Base-by-base conservation (phyloP, 129 eudicot genomes). In the Oenanthe sinensis region DNA sequence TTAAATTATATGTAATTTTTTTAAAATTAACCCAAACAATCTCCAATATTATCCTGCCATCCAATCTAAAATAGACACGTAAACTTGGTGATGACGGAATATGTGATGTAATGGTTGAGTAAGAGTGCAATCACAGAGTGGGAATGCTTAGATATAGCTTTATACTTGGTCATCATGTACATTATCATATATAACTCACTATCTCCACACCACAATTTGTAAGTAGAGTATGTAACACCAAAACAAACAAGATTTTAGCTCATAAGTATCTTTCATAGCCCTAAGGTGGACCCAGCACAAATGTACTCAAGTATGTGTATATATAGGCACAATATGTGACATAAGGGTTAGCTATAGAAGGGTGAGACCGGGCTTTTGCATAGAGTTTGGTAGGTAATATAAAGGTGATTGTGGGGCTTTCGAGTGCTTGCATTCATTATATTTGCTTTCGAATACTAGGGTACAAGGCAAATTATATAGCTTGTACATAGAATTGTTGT, bases 1-100 rank as follows among this genome's bases (percentile, higher is more conserved):
- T 33, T 33, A 33, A 33, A 33, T 33, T 33, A 33, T 33, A 33
- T 0, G 36, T 33, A 33, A 33, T 33, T 33, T 33, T 33, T 33
- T 33, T 33, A 33, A 33, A 33, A 1, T 33, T 33, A 33, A 33
- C 36, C 36, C 36, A 7, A 15, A 50, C 68, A 60, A 60, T 60
- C 68, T n/a, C 4, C 6, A 60, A 60, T 9, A 14, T 67, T 67
- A 62, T 9, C 2, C 3, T 40, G 39, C 15, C 26, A 83, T 76
- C 72, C 72, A 67, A 30, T 67, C 22, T 30, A 30, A 67, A 30
- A 24, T 1, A 4, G 83, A 81, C 88, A 82, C 85, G 87, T 77
- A 84, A 79, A 85, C 93, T 86, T 89, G 70, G 81, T 39, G 83
- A 54, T 91, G 97, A 91, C 97, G 93, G 78, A 82, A 85, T 75